Conservation (phyloP, 345 rosid species). For the Lumnitzera racemosa region DNA sequence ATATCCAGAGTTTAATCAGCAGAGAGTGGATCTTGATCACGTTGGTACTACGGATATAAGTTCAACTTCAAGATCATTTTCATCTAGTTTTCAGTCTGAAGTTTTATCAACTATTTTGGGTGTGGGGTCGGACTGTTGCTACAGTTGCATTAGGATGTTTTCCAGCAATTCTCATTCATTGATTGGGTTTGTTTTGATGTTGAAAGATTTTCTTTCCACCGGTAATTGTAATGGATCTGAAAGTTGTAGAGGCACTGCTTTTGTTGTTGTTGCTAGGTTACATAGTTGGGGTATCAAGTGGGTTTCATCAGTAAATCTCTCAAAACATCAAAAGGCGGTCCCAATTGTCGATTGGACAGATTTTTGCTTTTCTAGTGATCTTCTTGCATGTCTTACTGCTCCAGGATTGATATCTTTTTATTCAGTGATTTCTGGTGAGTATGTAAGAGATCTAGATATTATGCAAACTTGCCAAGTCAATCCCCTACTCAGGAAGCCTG, state of each 20-base stretch:
- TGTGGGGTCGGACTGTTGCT: constrained; percentile 27
- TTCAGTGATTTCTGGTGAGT: constrained; percentile 57
- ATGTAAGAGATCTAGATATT: constrained; percentile 52
- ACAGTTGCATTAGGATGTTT: constrained; percentile 65
- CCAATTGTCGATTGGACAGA: constrained; percentile 61
- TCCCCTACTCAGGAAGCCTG: constrained; percentile 22
- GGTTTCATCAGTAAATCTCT: constrained; percentile 67
- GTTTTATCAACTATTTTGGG: constrained; percentile 19
- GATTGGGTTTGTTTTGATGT: constrained; percentile 67
- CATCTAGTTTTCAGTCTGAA: constrained; percentile 23
- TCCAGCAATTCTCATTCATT: constrained; percentile 64
- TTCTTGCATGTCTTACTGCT: constrained; percentile 78
- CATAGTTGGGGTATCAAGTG: constrained; percentile 64
- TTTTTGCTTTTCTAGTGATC: constrained; percentile 67
- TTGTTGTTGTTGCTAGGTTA: constrained; percentile 60
- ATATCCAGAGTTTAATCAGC: constrained; percentile 17
- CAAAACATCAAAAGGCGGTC: constrained; percentile 28
- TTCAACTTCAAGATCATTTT: constrained; percentile 21
- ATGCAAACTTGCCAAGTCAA: constrained; percentile 38
- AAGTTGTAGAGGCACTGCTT: constrained; percentile 24
- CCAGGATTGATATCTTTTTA: constrained; percentile 59
- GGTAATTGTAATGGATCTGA: constrained; percentile 24
- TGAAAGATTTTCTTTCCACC: constrained; percentile 26
- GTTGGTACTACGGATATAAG: constrained; percentile 22
- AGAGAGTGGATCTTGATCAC: constrained; percentile 18